A percentile compares a stretch with the other conserved stretches of the same genome.
These are phyloP conservation scores for Sporopachydermia cereana DNA, from an alignment of 1,139 yeast genomes.

Conservation along the genomic window DNA sequence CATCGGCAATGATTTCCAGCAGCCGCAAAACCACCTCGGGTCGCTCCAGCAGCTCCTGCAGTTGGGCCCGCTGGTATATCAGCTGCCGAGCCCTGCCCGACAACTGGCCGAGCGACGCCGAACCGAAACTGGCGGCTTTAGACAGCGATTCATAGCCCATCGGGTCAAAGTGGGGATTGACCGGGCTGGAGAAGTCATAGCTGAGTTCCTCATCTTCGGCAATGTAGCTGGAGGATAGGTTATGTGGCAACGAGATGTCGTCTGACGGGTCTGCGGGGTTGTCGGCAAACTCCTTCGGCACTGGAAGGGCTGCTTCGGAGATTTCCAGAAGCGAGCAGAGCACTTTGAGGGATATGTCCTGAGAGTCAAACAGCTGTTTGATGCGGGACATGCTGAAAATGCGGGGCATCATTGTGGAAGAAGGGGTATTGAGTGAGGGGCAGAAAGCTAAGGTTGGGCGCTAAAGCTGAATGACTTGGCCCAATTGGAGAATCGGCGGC, in stretches of 20 bases:
- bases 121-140: neutral
- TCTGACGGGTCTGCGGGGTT: too few species aligned
- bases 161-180: neutral
- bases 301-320: neutral
- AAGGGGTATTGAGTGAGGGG: too few species aligned
- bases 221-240: too few species aligned
- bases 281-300: conserved; percentile 1
- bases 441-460: too few species aligned
- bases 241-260: too few species aligned
- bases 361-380: neutral
- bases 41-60: neutral
- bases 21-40: neutral
- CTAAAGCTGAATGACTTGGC: too few species aligned
- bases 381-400: neutral
- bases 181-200: conserved; percentile 1
- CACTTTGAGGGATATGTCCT: neutral
- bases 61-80: neutral
- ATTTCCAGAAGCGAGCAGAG: neutral
- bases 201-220: conserved; percentile 4
- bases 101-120: neutral
- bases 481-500: too few species aligned
- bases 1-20: neutral
- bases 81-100: neutral
- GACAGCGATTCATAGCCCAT: neutral
- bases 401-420: neutral